Evolutionary conservation across 192 early-diverging fungal genomes (phyloP), one percentile per base, ranked within the genome.

Genomic region (Umbelopsis sp.): DNA sequence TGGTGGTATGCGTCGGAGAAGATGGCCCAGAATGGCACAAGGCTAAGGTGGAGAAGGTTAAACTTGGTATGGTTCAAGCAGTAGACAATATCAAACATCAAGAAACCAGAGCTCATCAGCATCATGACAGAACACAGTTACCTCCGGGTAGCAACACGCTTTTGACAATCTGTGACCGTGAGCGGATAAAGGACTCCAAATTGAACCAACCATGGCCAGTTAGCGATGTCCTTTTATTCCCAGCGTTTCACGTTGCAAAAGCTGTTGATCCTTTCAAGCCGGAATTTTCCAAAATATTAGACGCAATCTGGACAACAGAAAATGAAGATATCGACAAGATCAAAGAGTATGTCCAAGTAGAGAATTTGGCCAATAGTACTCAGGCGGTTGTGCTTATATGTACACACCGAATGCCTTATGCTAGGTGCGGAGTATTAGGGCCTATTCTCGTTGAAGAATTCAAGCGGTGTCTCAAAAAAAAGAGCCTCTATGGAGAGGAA

Each of bases 381-480:
- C 73, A 80, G 65, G 66, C 83, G 20, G 76, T 80, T 24, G 71
- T 91, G 0, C 78, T 91, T 16, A 88, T 91, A 0, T 91, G 90
- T 56, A 85, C 79, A 12, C 90, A 91, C 70, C 84, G 84, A 22
- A 83, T 80, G 62, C 73, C 88, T 31, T 88, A 91, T 74, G 90
- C 85, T 75, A 76, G 90, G 22, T 91, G 90, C 68, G 90, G 90
- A 20, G 82, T 83, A 12, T 71, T 88, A 4, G 90, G 90, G 1
- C 88, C 88, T 9, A 54, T 89, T 47, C 73, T 91, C n/a, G 68
- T 87, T 0, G 74, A 86, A 0, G 87, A 88, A 69, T 85, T 91
- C 47, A 71, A 74, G 31, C 36, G 32, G 71, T 32, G 44, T 47
- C 34, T 75, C 7, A 29, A 71, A 25, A 59, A 69, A n/a, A 67